Base-by-base conservation (phyloP, 805 yeast genomes). In the Monosporozyma aerobia region DNA sequence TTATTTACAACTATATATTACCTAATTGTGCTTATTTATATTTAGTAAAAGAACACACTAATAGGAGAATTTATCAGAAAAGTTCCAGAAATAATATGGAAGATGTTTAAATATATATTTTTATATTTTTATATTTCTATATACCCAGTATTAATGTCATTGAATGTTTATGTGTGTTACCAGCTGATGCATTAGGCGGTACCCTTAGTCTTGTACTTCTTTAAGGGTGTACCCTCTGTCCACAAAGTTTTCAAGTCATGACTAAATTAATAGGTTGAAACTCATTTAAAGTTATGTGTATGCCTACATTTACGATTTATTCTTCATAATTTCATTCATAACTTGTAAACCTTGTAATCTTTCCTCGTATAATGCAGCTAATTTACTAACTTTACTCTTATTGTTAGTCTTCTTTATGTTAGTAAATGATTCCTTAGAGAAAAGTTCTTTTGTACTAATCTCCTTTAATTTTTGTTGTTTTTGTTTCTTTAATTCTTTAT, bases 281-380 rank as follows among this genome's bases (percentile, higher is more conserved):
- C 14, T 2, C 39, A 35, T 35, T 13, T 27, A 27, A 27, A n/a
- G n/a, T n/a, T n/a, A n/a, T n/a, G n/a, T n/a, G n/a, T n/a, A 33
- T 33, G 37, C 37, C 16, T 14, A 13, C 16, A 35, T n/a, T n/a
- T 16, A 50, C 39, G 39, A 52, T 44, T 53, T 55, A 27, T 53
- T 54, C 39, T 50, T 53, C 39, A 64, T 68, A 33, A 70, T 59
- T 47, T 70, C 70, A 35, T 66, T 62, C 55, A 71, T 60, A 2
- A 67, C 67, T 49, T 69, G 63, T n/a, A 71, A 55, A 14, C 75
- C 75, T 55, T 62, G 69, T 5, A 73, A 51, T 57, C 84, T 70
- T 61, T 83, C 87, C 61, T 83, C 90, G 57, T 79, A 83, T 41
- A 83, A 65, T 53, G 75, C 77, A 1, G 88, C 85, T 54, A 83